Percentiles rank a stretch among this genome's conserved stretches.
Conservation (phyloP, 495 filamentous ascomycete species). For the Pyrenopolyporus hunteri region DNA sequence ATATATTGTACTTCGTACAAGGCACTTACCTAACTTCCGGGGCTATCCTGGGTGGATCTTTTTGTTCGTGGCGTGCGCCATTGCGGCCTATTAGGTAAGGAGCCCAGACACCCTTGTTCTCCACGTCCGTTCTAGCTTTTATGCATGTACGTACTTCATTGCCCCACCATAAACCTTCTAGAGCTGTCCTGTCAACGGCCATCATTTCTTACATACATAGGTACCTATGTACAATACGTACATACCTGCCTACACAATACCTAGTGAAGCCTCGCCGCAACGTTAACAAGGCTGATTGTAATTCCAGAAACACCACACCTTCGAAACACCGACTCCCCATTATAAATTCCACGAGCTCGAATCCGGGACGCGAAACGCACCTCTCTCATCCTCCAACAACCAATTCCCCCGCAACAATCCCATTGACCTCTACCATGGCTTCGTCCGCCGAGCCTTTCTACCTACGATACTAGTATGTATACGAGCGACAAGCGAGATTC, state of each 20-base stretch:
- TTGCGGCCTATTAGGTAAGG: neutral
- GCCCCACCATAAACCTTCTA: slow-evolving; percentile 54
- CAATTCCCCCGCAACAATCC: neutral
- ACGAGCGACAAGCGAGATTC: neutral
- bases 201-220: neutral
- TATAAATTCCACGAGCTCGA: neutral
- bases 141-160: no score
- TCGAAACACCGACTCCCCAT: neutral
- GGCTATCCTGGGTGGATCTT: neutral
- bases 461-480: slow-evolving; percentile 88
- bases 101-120: no score
- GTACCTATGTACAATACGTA: neutral
- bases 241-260: no score
- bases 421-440: slow-evolving; percentile 28
- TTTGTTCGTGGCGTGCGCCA: slow-evolving; percentile 5
- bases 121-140: neutral
- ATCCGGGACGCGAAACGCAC: slow-evolving; percentile 1
- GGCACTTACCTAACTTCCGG: slow-evolving; percentile 1
- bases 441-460: slow-evolving; percentile 80
- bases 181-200: slow-evolving; percentile 9
- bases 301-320: neutral
- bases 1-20: no score
- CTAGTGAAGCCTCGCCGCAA: slow-evolving; percentile 28
- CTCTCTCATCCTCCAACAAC: neutral
- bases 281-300: slow-evolving; percentile 1